Conservation (phyloP, 2,329 filamentous ascomycete genomes). For the Colletotrichum truncatum region DNA sequence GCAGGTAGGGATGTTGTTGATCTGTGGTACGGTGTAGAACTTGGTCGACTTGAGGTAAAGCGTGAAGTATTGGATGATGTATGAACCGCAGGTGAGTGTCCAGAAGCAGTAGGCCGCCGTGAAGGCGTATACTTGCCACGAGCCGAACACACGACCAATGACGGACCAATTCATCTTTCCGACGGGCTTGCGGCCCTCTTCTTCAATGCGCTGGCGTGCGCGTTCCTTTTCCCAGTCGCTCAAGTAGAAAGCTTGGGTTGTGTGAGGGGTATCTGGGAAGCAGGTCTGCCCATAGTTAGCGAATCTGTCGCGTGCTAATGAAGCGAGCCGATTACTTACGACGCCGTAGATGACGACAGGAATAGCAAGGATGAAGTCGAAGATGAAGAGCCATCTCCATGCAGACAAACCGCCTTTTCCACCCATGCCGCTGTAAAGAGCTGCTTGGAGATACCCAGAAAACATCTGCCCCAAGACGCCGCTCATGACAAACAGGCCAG, state of each 20-base stretch:
- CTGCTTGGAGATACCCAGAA: slow-evolving; percentile 45
- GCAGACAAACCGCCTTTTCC: slow-evolving; percentile 43
- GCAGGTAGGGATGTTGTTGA: slow-evolving; percentile 56
- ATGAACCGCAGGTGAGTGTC: slow-evolving; percentile 47
- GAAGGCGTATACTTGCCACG: slow-evolving; percentile 56
- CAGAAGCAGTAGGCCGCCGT: slow-evolving; percentile 48
- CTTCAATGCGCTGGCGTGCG: slow-evolving; percentile 74
- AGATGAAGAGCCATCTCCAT: slow-evolving; percentile 50
- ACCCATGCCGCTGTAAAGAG: slow-evolving; percentile 43
- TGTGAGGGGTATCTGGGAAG: slow-evolving; percentile 53
- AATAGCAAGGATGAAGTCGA: slow-evolving; percentile 46
- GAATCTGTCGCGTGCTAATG: neutral
- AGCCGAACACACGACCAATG: slow-evolving; percentile 46
- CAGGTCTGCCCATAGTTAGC: slow-evolving; percentile 29
- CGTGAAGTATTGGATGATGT: slow-evolving; percentile 50
- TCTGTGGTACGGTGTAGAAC: slow-evolving; percentile 46
- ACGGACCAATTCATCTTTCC: slow-evolving; percentile 47
- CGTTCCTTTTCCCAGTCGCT: slow-evolving; percentile 67
- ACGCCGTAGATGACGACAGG: slow-evolving; percentile 47
- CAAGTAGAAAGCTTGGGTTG: slow-evolving; percentile 51
- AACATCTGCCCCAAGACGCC: slow-evolving; percentile 57
- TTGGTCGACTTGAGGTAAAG: slow-evolving; percentile 48
- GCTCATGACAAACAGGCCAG: slow-evolving; percentile 66
- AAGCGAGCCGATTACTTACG: neutral
- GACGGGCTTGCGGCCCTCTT: slow-evolving; percentile 51